Evolutionary conservation across 768 basidiomycete species (phyloP).

Genomic region (Pleurotus citrinopileatus): DNA sequence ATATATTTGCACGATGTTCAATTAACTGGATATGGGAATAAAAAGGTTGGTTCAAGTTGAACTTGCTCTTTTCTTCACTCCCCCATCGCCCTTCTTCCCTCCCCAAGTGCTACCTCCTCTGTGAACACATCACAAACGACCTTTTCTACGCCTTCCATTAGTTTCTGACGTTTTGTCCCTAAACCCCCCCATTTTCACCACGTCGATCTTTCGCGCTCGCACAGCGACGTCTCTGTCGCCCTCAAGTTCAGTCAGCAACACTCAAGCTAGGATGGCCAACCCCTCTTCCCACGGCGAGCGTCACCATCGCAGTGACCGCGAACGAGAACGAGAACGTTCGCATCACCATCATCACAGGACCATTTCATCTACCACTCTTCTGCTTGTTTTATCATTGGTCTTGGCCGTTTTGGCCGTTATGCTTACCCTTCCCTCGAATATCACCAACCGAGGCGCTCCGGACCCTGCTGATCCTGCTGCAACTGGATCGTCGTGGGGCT

Average conservation of each 20-base stretch:
- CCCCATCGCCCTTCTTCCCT: constrained; percentile 14
- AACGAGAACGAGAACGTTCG: constrained; percentile 48
- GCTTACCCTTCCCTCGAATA: constrained; percentile 75
- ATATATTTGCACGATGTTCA: constrained; percentile 3
- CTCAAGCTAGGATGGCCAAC: constrained; percentile 82
- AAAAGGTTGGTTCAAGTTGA: constrained; percentile 10
- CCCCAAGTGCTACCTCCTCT: constrained; percentile 15
- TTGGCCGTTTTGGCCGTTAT: constrained; percentile 88
- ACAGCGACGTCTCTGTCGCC: constrained; percentile 79
- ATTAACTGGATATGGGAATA: constrained; percentile 6
- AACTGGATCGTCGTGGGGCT: constrained; percentile 64
- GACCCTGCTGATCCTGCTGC: constrained; percentile 36
- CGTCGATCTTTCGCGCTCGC: constrained; percentile 61
- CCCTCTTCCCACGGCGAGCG: constrained; percentile 74
- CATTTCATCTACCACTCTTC: constrained; percentile 85
- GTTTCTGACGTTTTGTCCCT: constrained; percentile 16
- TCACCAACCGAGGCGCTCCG: constrained; percentile 17
- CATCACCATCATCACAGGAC: constrained; percentile 80
- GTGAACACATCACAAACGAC: constrained; percentile 3
- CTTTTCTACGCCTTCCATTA: background rate
- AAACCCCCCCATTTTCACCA: constrained; percentile 43
- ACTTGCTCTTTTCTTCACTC: constrained; percentile 14
- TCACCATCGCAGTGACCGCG: constrained; percentile 39
- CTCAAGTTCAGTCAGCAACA: constrained; percentile 51
- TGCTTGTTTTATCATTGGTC: constrained; percentile 82